These are phyloP conservation scores for Cladosporium sp. DNA, from an alignment of 2,329 filamentous ascomycete genomes.

Conservation along the genomic window DNA sequence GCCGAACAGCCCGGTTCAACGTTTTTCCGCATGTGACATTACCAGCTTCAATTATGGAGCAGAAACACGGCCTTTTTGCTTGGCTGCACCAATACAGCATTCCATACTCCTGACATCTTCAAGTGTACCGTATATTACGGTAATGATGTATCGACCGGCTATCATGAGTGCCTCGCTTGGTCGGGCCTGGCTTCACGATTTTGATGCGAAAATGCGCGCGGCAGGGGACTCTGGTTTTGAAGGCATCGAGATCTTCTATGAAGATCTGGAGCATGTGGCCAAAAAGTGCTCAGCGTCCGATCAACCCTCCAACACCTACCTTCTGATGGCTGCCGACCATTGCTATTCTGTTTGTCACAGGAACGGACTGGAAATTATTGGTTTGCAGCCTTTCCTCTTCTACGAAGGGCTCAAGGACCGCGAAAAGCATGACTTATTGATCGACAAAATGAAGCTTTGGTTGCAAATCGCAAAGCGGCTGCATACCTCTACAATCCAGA, in stretches of 20 bases:
- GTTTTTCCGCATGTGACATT: no score
- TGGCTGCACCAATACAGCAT: no score
- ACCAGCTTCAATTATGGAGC: no score
- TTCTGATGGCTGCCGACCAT: constrained; percentile 50
- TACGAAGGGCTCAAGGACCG: constrained; percentile 68
- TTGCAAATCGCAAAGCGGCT: constrained; percentile 59
- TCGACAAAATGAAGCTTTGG: constrained; percentile 66
- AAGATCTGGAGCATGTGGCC: constrained; percentile 63
- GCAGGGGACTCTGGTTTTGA: constrained; percentile 59
- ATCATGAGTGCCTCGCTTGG: constrained; percentile 75
- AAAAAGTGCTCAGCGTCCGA: constrained; percentile 34
- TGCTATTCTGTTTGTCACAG: constrained; percentile 53
- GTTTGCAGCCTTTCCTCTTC: constrained; percentile 70
- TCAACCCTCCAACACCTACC: constrained; percentile 38
- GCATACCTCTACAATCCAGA: constrained; percentile 63
- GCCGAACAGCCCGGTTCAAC: no score
- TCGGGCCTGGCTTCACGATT: constrained; percentile 61
- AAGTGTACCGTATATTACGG: no score
- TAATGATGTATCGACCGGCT: constrained; percentile 48
- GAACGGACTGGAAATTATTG: constrained; percentile 53
- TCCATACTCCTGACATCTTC: no score
- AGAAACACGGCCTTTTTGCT: no score
- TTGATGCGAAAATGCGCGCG: constrained; percentile 61
- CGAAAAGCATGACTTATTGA: constrained; percentile 47
- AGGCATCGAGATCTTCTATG: constrained; percentile 72